Conservation (phyloP, 2,329 filamentous ascomycete species). For the Beauveria sp. region DNA sequence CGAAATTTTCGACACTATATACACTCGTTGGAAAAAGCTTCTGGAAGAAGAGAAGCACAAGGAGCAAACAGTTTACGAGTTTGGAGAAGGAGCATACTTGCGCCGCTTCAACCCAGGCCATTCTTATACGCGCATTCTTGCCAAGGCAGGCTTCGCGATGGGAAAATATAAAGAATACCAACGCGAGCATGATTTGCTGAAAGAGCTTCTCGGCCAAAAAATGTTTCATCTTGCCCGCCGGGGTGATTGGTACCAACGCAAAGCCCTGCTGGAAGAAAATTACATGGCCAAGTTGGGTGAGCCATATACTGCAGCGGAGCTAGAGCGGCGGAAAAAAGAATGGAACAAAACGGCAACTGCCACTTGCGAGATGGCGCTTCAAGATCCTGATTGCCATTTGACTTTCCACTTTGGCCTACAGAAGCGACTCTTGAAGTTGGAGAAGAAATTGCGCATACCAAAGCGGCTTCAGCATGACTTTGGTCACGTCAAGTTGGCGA, state of each 20-base stretch:
- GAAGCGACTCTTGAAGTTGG: constrained; percentile 85
- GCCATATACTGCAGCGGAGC: constrained; percentile 26
- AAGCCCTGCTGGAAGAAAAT: constrained; percentile 87
- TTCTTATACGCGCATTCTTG: constrained; percentile 86
- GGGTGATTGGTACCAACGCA: constrained; percentile 92
- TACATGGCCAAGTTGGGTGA: constrained; percentile 68
- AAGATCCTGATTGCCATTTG: constrained; percentile 82
- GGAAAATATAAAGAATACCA: constrained; percentile 75
- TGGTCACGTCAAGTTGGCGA: constrained; percentile 69
- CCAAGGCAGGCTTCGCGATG: constrained; percentile 74
- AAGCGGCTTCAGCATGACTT: constrained; percentile 90
- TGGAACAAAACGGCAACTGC: constrained; percentile 70
- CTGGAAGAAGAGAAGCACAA: constrained; percentile 68
- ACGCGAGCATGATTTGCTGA: constrained; percentile 66
- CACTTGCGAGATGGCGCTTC: constrained; percentile 80
- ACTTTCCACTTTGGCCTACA: constrained; percentile 93
- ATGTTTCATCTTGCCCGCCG: constrained; percentile 80
- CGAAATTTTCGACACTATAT: constrained; percentile 63
- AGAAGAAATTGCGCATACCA: constrained; percentile 73
- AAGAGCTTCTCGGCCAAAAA: constrained; percentile 68
- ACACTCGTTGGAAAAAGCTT: constrained; percentile 72
- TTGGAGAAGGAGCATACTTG: constrained; percentile 80
- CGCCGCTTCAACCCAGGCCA: constrained; percentile 85
- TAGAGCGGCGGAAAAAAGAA: constrained; percentile 60
- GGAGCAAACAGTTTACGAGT: constrained; percentile 69